Evolutionary conservation across 495 filamentous ascomycete species (phyloP), one percentile per base, ranked within the genome.

Genomic region (Baudoinia panamericana): DNA sequence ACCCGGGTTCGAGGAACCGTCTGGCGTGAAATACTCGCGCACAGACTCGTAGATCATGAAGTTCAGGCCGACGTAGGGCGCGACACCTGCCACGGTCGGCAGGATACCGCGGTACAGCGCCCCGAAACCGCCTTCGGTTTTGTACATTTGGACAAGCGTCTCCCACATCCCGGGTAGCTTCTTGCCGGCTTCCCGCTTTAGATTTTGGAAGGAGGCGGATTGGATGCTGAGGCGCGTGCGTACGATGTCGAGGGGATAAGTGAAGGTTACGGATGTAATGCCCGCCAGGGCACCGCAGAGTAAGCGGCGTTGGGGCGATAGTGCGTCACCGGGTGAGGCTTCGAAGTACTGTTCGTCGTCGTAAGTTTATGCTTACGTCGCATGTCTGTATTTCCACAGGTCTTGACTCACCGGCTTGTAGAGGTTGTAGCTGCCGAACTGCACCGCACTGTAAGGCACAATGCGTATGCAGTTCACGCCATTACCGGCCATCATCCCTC

Each of bases 401-500:
- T 8, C 24, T 5, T 10, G 13, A 48, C 76, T 58, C 64, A 93
- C 88, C 66, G 76, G 73, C 65, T 93, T 95, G 61, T 96, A 97
- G 48, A 96, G 79, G 56, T 88, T 95, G 60, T 96, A 97, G 55
- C 84, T 88, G 28, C 87, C 84, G 63, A 97, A 97, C 58, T 97
- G 90, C 17, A 97, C 90, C 1, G 90, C 90, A 28, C 86, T 94
- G 60, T 97, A 97, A 10, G 90, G 90, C 28, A 97, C 83, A 39
- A 97, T 97, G 35, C 90, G 82, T 53, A 96, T 85, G 63, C 90
- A 97, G 61, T 97, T 97, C 30, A 86, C 93, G 39, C 90, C 90
- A 57, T 97, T 97, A 21, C 90, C 90, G 47, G 85, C 73, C 86
- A 97, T 86, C 52, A 94, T 88, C 2, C 90, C 90, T 57, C 73